Base-by-base conservation (phyloP, 2,329 filamentous ascomycete species). In the Fusarium armeniacum region DNA sequence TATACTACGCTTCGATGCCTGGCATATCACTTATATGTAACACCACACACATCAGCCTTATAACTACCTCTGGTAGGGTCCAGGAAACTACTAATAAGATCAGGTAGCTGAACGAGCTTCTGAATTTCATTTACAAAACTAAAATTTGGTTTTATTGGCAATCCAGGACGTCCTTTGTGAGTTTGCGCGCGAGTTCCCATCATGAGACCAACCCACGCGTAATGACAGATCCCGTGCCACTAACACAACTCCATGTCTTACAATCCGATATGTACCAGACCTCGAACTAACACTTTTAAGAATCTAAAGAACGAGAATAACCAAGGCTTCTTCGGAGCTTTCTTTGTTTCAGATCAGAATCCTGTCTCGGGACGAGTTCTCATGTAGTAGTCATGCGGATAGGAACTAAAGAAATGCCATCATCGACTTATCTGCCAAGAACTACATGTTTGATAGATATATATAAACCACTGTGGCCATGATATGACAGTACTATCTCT, bases 211-310 rank as follows among this genome's bases (percentile, higher is more conserved):
- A 33, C 26, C 24, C 51, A 46, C 58, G 49, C n/a, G 69, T 49
- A 45, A 6, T n/a, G 20, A 12, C 12, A 35, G 52, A 58, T 65
- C 69, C 51, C 69, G 69, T 71, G 69, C 69, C 57, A 50, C 53
- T 35, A 63, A 53, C 30, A 43, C 10, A 49, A 52, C 46, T 8
- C 45, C 33, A 55, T 66, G 62, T 57, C 62, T 62, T 36, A 64
- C 8, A 26, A 22, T 30, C 10, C 32, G 9, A 16, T 12, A 24
- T 38, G 20, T 5, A 9, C 3, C 26, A 3, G 6, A n/a, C 13
- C 7, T 6, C 7, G 12, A 3, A 28, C 18, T 18, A 22, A 2
- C 9, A 35, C 5, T 12, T 12, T 9, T 26, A 6, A 3, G 0
- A 10, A 4, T n/a, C 12, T 16, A 15, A 15, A 28, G n/a, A 16